Evolutionary conservation across 2,329 filamentous ascomycete species (phyloP).

Genomic region (Ilyonectria mors-panacis): DNA sequence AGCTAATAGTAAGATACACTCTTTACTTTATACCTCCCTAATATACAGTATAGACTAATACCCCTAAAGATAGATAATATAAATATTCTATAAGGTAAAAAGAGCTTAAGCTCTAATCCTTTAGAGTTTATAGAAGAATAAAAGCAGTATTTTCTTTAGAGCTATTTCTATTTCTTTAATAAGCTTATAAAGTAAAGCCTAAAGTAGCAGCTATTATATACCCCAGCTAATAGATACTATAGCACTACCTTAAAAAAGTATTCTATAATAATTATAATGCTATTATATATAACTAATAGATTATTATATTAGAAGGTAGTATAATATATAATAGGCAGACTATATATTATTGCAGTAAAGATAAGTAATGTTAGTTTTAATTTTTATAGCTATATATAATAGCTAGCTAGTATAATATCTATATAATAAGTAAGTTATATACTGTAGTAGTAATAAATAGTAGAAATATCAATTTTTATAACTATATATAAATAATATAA

Average conservation of each 20-base stretch:
- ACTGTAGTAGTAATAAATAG: too few relatives aligned
- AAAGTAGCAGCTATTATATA: background rate
- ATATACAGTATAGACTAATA: background rate
- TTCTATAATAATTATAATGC: background rate
- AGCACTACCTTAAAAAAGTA: background rate
- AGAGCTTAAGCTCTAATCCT: background rate
- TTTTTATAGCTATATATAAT: too few relatives aligned
- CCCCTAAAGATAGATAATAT: background rate
- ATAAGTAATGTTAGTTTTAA: too few relatives aligned
- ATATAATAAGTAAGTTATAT: too few relatives aligned
- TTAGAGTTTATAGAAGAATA: background rate
- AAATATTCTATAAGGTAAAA: background rate
- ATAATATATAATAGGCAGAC: too few relatives aligned
- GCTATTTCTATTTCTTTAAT: too few relatives aligned
- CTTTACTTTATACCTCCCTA: background rate
- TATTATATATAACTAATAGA: background rate
- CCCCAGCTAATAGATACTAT: background rate
- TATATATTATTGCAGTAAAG: too few relatives aligned
- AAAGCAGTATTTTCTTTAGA: too few relatives aligned
- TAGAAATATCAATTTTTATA: too few relatives aligned
- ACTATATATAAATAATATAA: too few relatives aligned
- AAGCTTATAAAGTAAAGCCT: too few relatives aligned
- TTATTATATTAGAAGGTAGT: background rate
- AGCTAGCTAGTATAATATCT: too few relatives aligned
- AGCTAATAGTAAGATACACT: background rate